Percentiles rank a stretch among this genome's conserved stretches.
Evolutionary conservation across 345 rosid species (phyloP).

Genomic region (Ceriops decandra): DNA sequence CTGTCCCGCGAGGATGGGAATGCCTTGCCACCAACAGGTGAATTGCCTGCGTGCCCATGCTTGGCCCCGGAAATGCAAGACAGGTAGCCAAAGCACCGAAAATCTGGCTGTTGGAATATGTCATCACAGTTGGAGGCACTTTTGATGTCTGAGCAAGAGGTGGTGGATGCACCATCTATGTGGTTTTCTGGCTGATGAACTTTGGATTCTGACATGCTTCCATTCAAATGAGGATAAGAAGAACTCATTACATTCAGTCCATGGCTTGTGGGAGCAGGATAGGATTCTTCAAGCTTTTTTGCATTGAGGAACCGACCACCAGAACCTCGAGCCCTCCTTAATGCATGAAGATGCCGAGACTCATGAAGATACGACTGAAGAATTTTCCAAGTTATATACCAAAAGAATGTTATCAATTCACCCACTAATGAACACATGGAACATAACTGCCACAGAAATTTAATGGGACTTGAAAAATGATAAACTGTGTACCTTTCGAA

Average conservation of each 20-base stretch:
- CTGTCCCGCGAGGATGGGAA: constrained; percentile 32
- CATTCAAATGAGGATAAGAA: constrained; percentile 15
- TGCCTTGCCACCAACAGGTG: constrained; percentile 38
- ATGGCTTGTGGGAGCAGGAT: constrained; percentile 18
- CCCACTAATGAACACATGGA: neutral
- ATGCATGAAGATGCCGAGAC: constrained; percentile 84
- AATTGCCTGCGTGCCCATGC: constrained; percentile 34
- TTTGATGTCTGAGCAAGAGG: constrained; percentile 54
- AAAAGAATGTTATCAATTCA: neutral
- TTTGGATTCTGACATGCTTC: constrained; percentile 35
- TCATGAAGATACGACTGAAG: constrained; percentile 84
- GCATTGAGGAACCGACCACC: constrained; percentile 79
- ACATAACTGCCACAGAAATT: neutral
- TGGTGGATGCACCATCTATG: constrained; percentile 42
- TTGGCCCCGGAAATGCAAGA: constrained; percentile 30
- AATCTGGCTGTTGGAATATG: constrained; percentile 47
- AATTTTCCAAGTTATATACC: neutral
- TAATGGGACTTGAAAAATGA: constrained; percentile 9
- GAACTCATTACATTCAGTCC: constrained; percentile 21
- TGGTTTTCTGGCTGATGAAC: constrained; percentile 30
- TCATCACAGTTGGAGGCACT: constrained; percentile 42
- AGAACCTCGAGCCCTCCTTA: constrained; percentile 74
- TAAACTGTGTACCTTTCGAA: constrained; percentile 50
- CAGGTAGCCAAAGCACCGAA: constrained; percentile 49
- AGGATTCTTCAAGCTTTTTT: constrained; percentile 48